Evolutionary conservation across 176 grass and related monocot species (phyloP).

Genomic region (Phoenix roebelenii): DNA sequence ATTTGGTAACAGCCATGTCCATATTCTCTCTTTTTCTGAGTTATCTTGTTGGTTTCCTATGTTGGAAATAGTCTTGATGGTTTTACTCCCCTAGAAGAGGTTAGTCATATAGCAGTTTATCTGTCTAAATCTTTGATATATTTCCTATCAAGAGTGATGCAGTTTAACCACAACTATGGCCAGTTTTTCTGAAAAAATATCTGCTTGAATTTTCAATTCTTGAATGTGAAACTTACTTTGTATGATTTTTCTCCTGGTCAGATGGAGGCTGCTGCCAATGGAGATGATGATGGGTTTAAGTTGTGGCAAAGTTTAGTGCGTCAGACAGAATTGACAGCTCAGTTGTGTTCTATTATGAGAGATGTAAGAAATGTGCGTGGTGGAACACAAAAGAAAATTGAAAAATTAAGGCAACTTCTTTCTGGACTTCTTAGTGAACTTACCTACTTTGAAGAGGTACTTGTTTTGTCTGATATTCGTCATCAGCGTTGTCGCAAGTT

Average conservation of each 20-base stretch:
- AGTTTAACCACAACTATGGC: too few relatives aligned
- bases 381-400: slow-evolving; percentile 80
- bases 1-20: too few relatives aligned
- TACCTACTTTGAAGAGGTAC: slow-evolving; percentile 90
- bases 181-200: too few relatives aligned
- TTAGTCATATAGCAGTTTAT: too few relatives aligned
- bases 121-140: too few relatives aligned
- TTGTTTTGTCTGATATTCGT: neutral
- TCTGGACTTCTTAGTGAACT: slow-evolving; percentile 73
- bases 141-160: too few relatives aligned
- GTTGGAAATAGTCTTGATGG: too few relatives aligned
- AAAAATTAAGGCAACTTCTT: slow-evolving; percentile 68
- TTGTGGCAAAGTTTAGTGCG: slow-evolving; percentile 80
- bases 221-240: too few relatives aligned
- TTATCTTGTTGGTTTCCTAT: too few relatives aligned
- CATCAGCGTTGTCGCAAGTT: neutral
- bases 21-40: too few relatives aligned
- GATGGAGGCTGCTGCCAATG: slow-evolving; percentile 56
- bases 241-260: slow-evolving; percentile 17
- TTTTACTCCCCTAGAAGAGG: too few relatives aligned
- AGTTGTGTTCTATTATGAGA: slow-evolving; percentile 80
- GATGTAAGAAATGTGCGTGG: slow-evolving; percentile 75
- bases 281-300: slow-evolving; percentile 80
- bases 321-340: slow-evolving; percentile 75
- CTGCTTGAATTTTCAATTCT: too few relatives aligned